Evolutionary conservation across 2,329 filamentous ascomycete genomes (phyloP), one percentile per base, ranked within the genome.

Genomic region (Xylariaceae sp.): DNA sequence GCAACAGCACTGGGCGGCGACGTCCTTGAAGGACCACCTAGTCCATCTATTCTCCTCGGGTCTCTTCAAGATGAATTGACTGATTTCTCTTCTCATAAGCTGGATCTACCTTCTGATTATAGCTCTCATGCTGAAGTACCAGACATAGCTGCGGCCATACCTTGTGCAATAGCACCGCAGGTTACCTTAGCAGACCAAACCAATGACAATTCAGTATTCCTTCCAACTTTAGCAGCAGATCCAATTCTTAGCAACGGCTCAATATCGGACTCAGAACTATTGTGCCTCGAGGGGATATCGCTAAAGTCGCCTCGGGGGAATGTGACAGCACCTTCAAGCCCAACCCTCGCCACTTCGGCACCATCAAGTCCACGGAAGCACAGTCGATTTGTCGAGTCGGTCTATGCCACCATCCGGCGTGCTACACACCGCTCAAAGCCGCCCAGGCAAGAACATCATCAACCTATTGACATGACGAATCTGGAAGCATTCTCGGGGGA

Each of bases 181-280:
- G 36, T 32, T 24, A 36, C 35, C 16, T 29, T 40, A 11, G 18
- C 50, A 37, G 55, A 59, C 10, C 57, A 55, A 37, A 53, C 36
- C 47, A 50, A 43, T 15, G 50, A 53, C 37, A 50, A 56, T 15
- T 55, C 62, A 18, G 44, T 41, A 9, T 47, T 59, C 41, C 43
- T 64, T 16, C 39, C 59, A 39, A 50, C 55, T 48, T 42, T 64
- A 15, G 41, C 57, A 4, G 47, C 40, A 37, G 66, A 70, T 11
- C 64, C 68, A 23, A 40, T 70, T 44, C 53, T 70, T 10, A 67
- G 67, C 32, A 67, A 68, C 11, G 72, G 66, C 20, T 76, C 75
- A 52, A 75, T 79, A 66, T 79, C 77, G 3, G 76, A 80, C 56
- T 75, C 75, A 30, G 77, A 79, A 59, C 68, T 80, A n/a, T 70